Percentiles rank a stretch among this genome's conserved stretches.
These are phyloP conservation scores for Solanum pinnatisectum DNA, from an alignment of 257 asterid genomes.

Conservation along the genomic window DNA sequence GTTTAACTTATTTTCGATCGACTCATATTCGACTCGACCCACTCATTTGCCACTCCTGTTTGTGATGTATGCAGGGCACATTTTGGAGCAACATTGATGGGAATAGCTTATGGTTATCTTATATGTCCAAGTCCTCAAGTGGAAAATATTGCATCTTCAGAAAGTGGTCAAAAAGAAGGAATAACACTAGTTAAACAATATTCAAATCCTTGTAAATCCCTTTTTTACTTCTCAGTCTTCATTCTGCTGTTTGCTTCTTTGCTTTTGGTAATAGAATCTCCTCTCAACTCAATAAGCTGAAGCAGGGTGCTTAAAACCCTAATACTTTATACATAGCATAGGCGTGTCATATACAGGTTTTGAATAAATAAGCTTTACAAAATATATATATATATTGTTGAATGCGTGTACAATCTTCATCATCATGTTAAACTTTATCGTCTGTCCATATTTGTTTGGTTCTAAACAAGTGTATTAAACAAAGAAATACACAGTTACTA, in stretches of 20 bases:
- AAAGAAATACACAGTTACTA: neutral
- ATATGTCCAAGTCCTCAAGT: constrained; percentile 45
- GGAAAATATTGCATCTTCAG: constrained; percentile 39
- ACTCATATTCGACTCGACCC: too few species aligned
- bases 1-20: too few species aligned
- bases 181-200: constrained; percentile 31
- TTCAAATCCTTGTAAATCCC: constrained; percentile 62
- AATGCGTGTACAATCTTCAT: neutral
- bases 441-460: neutral
- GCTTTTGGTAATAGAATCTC: constrained; percentile 52
- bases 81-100: constrained; percentile 52
- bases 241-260: constrained; percentile 41
- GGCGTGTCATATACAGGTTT: neutral
- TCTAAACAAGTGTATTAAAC: neutral
- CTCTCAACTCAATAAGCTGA: constrained; percentile 25
- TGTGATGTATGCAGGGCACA: constrained; percentile 49
- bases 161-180: constrained; percentile 35
- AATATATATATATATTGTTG: neutral
- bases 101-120: constrained; percentile 51
- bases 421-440: neutral
- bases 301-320: neutral
- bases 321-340: neutral
- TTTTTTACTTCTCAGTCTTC: constrained; percentile 43
- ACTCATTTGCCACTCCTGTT: too few species aligned
- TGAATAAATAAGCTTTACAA: neutral